Conservation (phyloP, 2,329 filamentous ascomycete species). For the Colletotrichum orbiculare region DNA sequence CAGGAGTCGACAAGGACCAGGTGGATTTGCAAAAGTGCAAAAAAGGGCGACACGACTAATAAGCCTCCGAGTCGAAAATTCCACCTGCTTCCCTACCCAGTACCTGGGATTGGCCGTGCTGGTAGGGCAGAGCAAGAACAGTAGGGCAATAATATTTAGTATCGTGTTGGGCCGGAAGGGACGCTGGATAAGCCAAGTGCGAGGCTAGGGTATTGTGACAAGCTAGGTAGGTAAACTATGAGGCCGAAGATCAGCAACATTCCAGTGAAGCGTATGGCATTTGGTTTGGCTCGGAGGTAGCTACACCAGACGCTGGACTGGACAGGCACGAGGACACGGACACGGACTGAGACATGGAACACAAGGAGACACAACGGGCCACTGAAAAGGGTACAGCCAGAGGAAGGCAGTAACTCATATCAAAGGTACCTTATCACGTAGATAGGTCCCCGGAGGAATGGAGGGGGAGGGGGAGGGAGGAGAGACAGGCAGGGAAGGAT, state of each 20-base stretch:
- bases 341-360: neutral
- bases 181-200: neutral
- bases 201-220: neutral
- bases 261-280: constrained; percentile 31
- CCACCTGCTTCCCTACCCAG: no score
- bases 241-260: constrained; percentile 32
- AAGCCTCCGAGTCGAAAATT: neutral
- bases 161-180: constrained; percentile 3
- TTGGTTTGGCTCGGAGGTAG: constrained; percentile 14
- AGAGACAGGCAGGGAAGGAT: no score
- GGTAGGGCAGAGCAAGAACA: neutral
- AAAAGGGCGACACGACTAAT: constrained; percentile 10
- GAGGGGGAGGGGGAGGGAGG: neutral
- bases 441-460: neutral
- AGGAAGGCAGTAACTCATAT: no score
- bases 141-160: neutral
- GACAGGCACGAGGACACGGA: neutral
- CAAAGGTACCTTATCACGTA: no score
- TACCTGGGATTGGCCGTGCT: no score
- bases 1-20: constrained; percentile 15
- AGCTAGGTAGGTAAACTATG: constrained; percentile 16
- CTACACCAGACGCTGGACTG: constrained; percentile 19
- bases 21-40: constrained; percentile 10
- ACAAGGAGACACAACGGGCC: neutral
- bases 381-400: no score